These are phyloP conservation scores for Arctium lappa DNA, from an alignment of 129 eudicot species.

Conservation along the genomic window DNA sequence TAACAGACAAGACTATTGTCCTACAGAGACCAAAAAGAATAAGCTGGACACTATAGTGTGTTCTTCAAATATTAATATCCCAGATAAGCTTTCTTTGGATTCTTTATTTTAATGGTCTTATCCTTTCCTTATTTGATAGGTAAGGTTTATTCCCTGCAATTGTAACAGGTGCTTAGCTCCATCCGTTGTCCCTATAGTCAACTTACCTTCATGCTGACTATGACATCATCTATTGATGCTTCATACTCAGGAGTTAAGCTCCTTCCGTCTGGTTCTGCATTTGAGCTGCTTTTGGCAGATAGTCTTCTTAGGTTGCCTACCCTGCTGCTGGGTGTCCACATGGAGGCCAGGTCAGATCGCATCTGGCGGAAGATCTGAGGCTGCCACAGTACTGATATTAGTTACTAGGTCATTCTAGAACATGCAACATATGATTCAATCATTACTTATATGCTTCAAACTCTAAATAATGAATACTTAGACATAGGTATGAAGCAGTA, in stretches of 20 bases:
- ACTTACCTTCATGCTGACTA: constrained; percentile 66
- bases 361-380: constrained; percentile 78
- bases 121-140: neutral
- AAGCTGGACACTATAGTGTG: neutral
- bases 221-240: constrained; percentile 37
- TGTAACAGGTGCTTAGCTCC: neutral
- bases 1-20: neutral
- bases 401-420: constrained; percentile 9
- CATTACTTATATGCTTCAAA: constrained; percentile 4
- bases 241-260: constrained; percentile 31
- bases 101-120: neutral
- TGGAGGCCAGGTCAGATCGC: constrained; percentile 87
- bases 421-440: constrained; percentile 10
- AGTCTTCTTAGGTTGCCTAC: constrained; percentile 55
- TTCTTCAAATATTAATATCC: neutral
- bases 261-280: constrained; percentile 24
- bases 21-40: neutral
- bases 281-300: constrained; percentile 38
- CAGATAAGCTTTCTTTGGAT: neutral
- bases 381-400: constrained; percentile 37
- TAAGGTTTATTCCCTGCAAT: neutral
- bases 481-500: neutral
- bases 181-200: neutral
- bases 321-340: constrained; percentile 73
- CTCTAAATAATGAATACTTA: neutral